phyloP scores from a whole-genome alignment of 805 yeast genomes.

The Starmerella khaoyaiensis region DNA sequence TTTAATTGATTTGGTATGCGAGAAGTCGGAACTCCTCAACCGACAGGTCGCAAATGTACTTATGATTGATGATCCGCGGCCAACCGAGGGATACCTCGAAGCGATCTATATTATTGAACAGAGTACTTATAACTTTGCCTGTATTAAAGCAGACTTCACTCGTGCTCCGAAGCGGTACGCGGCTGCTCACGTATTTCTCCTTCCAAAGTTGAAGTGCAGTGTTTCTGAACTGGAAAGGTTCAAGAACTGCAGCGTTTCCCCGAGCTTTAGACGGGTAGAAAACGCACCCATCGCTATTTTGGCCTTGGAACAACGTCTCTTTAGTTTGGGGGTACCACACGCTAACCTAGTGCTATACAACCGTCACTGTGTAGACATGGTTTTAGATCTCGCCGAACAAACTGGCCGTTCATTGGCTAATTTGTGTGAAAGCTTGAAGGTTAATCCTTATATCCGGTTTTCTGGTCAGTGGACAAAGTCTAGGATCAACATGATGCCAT shows the following conservation, averaged over 20 bases:
- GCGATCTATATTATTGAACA: slow-evolving; percentile 75
- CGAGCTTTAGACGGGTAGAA: slow-evolving; percentile 25
- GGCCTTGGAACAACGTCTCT: slow-evolving; percentile 61
- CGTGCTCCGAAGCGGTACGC: slow-evolving; percentile 59
- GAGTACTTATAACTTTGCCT: slow-evolving; percentile 50
- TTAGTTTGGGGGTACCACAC: slow-evolving; percentile 45
- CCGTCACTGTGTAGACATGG: slow-evolving; percentile 35
- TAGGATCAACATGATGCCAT: slow-evolving; percentile 48
- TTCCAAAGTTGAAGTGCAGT: slow-evolving; percentile 38
- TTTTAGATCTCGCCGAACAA: slow-evolving; percentile 34
- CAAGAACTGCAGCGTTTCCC: slow-evolving; percentile 22
- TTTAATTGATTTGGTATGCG: slow-evolving; percentile 23
- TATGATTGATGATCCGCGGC: slow-evolving; percentile 46
- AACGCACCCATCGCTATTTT: slow-evolving; percentile 37
- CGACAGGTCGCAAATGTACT: slow-evolving; percentile 41
- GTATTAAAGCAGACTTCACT: slow-evolving; percentile 63
- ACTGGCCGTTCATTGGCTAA: slow-evolving; percentile 57
- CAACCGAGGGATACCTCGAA: slow-evolving; percentile 50
- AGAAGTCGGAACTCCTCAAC: slow-evolving; percentile 32
- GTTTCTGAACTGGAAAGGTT: slow-evolving; percentile 20
- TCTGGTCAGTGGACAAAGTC: slow-evolving; percentile 31
- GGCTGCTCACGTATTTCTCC: slow-evolving; percentile 56
- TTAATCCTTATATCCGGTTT: slow-evolving; percentile 75
- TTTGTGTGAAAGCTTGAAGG: slow-evolving; percentile 67
- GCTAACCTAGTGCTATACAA: slow-evolving; percentile 67